phyloP scores from a whole-genome alignment of 108 stramenopile species.

The Skeletonema costatum region DNA sequence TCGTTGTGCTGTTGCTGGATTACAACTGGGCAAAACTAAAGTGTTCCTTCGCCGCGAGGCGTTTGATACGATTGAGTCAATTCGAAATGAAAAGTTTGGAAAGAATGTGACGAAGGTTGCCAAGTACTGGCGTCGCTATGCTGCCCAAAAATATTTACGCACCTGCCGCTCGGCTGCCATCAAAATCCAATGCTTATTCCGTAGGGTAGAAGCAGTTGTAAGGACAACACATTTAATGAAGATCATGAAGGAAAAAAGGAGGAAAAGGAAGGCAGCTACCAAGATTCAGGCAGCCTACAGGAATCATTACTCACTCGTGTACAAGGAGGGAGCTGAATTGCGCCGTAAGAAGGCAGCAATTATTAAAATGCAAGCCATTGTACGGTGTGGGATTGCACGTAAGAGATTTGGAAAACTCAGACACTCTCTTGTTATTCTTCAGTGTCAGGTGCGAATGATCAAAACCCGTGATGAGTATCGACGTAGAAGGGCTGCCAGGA shows the following conservation, averaged over 20 bases:
- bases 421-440: slow-evolving; percentile 20
- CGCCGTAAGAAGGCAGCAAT: slow-evolving; percentile 32
- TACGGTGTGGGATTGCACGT: slow-evolving; percentile 44
- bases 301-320: slow-evolving; percentile 17
- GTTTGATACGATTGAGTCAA: slow-evolving; percentile 62
- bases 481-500: slow-evolving; percentile 15
- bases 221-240: slow-evolving; percentile 36
- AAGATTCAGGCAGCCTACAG: slow-evolving; percentile 41
- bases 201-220: slow-evolving; percentile 25
- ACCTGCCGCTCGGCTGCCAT: slow-evolving; percentile 14
- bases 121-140: slow-evolving; percentile 40
- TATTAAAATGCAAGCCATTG: slow-evolving; percentile 32
- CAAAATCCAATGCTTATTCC: slow-evolving; percentile 36
- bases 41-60: slow-evolving; percentile 74
- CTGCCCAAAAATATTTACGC: slow-evolving; percentile 11
- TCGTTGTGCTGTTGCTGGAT: slow-evolving; percentile 61
- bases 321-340: slow-evolving; percentile 40
- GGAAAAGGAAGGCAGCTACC: slow-evolving; percentile 36
- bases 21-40: slow-evolving; percentile 76
- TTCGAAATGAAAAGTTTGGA: slow-evolving; percentile 51
- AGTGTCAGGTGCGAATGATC: slow-evolving; percentile 25
- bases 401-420: slow-evolving; percentile 21
- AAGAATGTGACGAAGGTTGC: slow-evolving; percentile 41
- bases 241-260: slow-evolving; percentile 22
- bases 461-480: slow-evolving; percentile 20